Evolutionary conservation across 192 early-diverging fungal species (phyloP).

Genomic region (Umbelopsis ramanniana): DNA sequence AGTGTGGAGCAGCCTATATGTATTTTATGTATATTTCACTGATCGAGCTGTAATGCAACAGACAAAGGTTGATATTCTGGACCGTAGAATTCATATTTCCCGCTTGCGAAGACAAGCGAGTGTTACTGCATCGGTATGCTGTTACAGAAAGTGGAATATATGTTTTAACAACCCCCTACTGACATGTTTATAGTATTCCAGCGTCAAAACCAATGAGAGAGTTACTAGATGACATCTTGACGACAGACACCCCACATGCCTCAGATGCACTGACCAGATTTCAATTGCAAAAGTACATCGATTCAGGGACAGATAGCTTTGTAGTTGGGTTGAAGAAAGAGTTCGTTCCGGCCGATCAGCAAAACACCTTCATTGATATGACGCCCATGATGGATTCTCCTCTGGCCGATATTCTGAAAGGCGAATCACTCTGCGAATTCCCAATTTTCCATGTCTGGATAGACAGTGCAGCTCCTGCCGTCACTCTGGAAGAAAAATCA

Average conservation of each 20-base stretch:
- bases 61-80: conserved; percentile 50
- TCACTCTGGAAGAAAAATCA: neutral
- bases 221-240: conserved; percentile 32
- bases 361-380: conserved; percentile 24
- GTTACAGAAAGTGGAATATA: neutral
- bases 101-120: conserved; percentile 20
- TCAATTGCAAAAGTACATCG: conserved; percentile 26
- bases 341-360: conserved; percentile 3
- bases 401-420: conserved; percentile 25
- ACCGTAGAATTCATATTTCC: conserved; percentile 52
- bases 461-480: neutral
- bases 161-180: neutral
- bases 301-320: conserved; percentile 29
- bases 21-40: neutral
- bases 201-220: conserved; percentile 24
- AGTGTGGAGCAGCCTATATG: neutral
- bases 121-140: conserved; percentile 41
- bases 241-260: conserved; percentile 25
- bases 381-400: conserved; percentile 26
- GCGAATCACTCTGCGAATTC: conserved; percentile 39
- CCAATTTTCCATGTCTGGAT: conserved; percentile 41
- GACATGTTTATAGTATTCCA: conserved; percentile 23
- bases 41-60: conserved; percentile 21
- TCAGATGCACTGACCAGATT: conserved; percentile 28
- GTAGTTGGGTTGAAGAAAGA: conserved; percentile 38